A percentile compares a stretch with the other conserved stretches of the same genome.
These are phyloP conservation scores for Lupinus albus DNA, from an alignment of 306 rosid species.

Conservation along the genomic window DNA sequence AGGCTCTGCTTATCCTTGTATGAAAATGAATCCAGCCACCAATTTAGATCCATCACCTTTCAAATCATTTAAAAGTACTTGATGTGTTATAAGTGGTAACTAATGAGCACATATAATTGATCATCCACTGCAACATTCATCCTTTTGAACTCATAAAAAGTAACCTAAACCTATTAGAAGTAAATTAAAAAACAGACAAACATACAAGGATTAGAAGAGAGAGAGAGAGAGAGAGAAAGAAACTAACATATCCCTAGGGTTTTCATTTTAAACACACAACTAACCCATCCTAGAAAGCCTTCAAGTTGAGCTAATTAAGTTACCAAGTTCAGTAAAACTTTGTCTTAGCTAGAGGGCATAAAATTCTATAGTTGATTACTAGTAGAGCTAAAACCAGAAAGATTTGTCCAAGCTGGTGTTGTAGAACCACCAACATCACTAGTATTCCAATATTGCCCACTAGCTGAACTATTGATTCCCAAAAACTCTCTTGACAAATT, in stretches of 20 bases:
- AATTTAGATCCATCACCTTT: conserved; percentile 17
- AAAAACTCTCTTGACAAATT: conserved; percentile 67
- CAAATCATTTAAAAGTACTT: neutral
- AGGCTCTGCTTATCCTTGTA: conserved; percentile 25
- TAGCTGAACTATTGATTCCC: conserved; percentile 48
- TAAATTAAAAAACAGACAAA: neutral
- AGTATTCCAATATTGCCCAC: conserved; percentile 61
- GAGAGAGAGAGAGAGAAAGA: neutral
- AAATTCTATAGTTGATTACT: conserved; percentile 51
- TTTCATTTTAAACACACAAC: conserved; percentile 43
- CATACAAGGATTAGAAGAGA: conserved; percentile 29
- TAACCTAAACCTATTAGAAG: conserved; percentile 44
- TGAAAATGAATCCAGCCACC: conserved; percentile 26
- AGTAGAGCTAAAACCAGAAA: conserved; percentile 62
- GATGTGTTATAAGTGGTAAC: conserved; percentile 28
- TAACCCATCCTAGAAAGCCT: conserved; percentile 35
- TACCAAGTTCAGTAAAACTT: conserved; percentile 20
- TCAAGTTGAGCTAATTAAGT: conserved; percentile 24
- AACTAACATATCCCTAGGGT: conserved; percentile 58
- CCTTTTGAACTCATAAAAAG: conserved; percentile 42
- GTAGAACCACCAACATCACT: conserved; percentile 35
- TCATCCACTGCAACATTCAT: conserved; percentile 29
- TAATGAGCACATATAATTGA: conserved; percentile 25
- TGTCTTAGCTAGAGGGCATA: neutral
- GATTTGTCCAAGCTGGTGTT: conserved; percentile 61